Evolutionary conservation across 2,329 filamentous ascomycete genomes (phyloP).

Genomic region (Colletotrichum liaoningense): DNA sequence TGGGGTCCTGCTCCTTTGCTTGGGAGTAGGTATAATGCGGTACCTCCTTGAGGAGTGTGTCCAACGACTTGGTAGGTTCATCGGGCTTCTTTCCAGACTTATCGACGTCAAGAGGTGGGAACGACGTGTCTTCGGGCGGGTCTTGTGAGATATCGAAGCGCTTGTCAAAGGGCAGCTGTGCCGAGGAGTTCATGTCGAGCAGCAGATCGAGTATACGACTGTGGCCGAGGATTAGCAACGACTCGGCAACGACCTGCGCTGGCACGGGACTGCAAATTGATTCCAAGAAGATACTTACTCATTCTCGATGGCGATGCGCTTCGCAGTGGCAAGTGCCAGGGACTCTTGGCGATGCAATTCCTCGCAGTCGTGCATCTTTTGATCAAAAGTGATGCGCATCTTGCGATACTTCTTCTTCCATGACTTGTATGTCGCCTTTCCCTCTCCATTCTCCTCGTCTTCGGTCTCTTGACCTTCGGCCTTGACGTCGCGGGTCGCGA

Average conservation of each 20-base stretch:
- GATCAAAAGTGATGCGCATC: constrained; percentile 84
- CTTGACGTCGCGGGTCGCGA: constrained; percentile 49
- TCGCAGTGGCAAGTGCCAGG: constrained; percentile 82
- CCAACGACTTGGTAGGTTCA: constrained; percentile 61
- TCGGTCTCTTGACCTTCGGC: constrained; percentile 52
- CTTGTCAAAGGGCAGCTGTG: constrained; percentile 79
- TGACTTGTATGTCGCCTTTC: constrained; percentile 70
- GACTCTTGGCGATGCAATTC: constrained; percentile 84
- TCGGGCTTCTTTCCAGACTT: constrained; percentile 41
- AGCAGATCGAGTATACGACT: constrained; percentile 91
- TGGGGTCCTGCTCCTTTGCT: constrained; percentile 73
- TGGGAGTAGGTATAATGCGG: constrained; percentile 64
- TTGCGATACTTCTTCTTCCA: constrained; percentile 97
- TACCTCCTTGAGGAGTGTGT: constrained; percentile 62
- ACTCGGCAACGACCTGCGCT: not conserved
- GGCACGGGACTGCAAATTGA: constrained; percentile 9
- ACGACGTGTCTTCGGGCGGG: constrained; percentile 54
- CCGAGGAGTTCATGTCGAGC: constrained; percentile 87
- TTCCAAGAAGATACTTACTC: constrained; percentile 72
- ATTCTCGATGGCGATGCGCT: constrained; percentile 88
- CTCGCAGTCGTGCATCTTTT: constrained; percentile 84
- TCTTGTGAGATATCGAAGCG: constrained; percentile 77
- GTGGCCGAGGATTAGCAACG: constrained; percentile 27
- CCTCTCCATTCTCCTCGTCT: constrained; percentile 50
- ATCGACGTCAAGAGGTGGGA: constrained; percentile 46